Evolutionary conservation across 257 asterid species (phyloP), one percentile per base, ranked within the genome.

Genomic region (Verbascum thapsus): DNA sequence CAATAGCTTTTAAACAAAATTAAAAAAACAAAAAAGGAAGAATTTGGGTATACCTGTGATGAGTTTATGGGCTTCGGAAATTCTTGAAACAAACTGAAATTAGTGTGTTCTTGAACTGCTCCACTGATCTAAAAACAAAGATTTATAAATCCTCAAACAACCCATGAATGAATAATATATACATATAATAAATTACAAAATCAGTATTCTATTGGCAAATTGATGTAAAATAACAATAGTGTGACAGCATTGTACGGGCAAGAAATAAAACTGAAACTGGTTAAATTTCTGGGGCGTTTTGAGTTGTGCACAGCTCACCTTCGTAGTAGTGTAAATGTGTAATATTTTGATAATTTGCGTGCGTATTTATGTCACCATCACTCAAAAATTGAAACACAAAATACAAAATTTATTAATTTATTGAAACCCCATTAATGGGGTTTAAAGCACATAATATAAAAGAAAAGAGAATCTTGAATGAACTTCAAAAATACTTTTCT

Each of bases 231-330:
- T 44, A 59, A 15, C 5, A 19, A 53, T 53, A 26, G 30, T 34
- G 43, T 11, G 53, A 72, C 61, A 43, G 71, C 70, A 74, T 62
- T 66, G 77, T 64, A 64, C 65, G 62, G 47, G 68, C 49, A 39
- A 58, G 26, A 16, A 45, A 52, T 51, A 11, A 17, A 45, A 19
- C 12, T 5, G 30, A 47, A 43, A 40, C 51, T 7, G 54, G 41
- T 47, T 2, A 3, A 54, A n/a, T 26, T 26, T 26, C 2, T 26
- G 37, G 30, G 19, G 73, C 53, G 79, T 39, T 70, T 53, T 71
- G 75, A 79, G 83, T 79, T 79, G 86, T 23, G 57, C 60, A 78
- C 80, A 77, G 86, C 83, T 77, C 75, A 83, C 67, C 70, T 53
- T 34, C 72, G n/a, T 26, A 26, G 32, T 1, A 26, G 32, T 26